Percentiles rank a stretch among this genome's conserved stretches.
Evolutionary conservation across 2,329 filamentous ascomycete species (phyloP).

Genomic region (Aureobasidium sp.): DNA sequence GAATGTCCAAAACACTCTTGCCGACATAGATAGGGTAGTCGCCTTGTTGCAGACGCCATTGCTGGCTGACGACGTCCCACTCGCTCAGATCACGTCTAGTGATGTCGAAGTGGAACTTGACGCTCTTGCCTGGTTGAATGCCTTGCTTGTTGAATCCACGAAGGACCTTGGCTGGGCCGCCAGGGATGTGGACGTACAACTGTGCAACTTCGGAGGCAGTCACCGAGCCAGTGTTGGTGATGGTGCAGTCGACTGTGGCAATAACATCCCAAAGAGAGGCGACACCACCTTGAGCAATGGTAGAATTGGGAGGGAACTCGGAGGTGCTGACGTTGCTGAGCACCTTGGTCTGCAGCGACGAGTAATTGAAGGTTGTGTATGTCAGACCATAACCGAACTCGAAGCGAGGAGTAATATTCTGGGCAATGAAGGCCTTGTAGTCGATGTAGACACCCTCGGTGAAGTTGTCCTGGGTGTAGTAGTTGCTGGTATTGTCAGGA

Average conservation of each 20-base stretch:
- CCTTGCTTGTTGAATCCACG: conserved; percentile 29
- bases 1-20: conserved; percentile 29
- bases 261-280: conserved; percentile 43
- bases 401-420: conserved; percentile 27
- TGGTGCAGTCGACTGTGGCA: conserved; percentile 42
- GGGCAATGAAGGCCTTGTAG: conserved; percentile 30
- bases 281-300: conserved; percentile 23
- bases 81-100: conserved; percentile 42
- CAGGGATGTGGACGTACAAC: conserved; percentile 31
- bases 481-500: conserved; percentile 14
- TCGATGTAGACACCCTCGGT: conserved; percentile 33
- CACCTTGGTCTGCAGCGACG: conserved; percentile 23
- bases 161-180: conserved; percentile 24
- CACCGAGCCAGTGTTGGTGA: conserved; percentile 46
- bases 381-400: conserved; percentile 34
- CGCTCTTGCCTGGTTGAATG: conserved; percentile 25
- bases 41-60: conserved; percentile 44
- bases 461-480: conserved; percentile 24
- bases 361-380: conserved; percentile 31
- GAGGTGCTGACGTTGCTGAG: conserved; percentile 23
- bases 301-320: conserved; percentile 12
- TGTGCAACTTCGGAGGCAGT: conserved; percentile 49
- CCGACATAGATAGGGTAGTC: conserved; percentile 43
- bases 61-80: conserved; percentile 44
- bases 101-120: conserved; percentile 31